Conservation (phyloP, 768 basidiomycete genomes). For the Auricularia sp. region DNA sequence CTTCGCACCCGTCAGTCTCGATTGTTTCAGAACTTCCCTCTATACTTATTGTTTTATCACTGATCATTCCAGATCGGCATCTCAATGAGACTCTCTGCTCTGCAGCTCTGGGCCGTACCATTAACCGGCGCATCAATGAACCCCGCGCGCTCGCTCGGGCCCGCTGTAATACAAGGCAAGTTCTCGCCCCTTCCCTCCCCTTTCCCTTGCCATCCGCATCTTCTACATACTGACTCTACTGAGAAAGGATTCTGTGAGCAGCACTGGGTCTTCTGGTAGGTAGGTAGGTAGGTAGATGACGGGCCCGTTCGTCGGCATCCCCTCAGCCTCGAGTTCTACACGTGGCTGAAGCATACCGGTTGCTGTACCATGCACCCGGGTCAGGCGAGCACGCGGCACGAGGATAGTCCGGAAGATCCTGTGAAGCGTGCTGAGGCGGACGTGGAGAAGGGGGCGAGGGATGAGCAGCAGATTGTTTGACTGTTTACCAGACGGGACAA, state of each 20-base stretch:
- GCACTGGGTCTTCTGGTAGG: too few species aligned
- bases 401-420: slow-evolving; percentile 11
- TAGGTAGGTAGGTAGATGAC: neutral
- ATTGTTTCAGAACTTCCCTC: too few species aligned
- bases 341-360: slow-evolving; percentile 15
- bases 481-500: too few species aligned
- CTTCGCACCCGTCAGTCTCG: too few species aligned
- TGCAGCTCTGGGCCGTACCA: slow-evolving; percentile 6
- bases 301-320: slow-evolving; percentile 2
- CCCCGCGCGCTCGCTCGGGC: slow-evolving; percentile 16
- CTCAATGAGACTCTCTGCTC: neutral
- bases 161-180: slow-evolving; percentile 10
- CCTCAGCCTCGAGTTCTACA: slow-evolving; percentile 15
- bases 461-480: too few species aligned
- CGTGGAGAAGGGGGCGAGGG: neutral
- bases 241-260: too few species aligned
- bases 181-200: too few species aligned
- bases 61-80: neutral
- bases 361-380: slow-evolving; percentile 22
- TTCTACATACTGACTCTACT: too few species aligned
- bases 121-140: slow-evolving; percentile 17
- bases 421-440: slow-evolving; percentile 2
- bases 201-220: too few species aligned
- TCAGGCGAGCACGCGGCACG: slow-evolving; percentile 15
- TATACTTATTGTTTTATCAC: too few species aligned